Evolutionary conservation across 768 basidiomycete species (phyloP).

Genomic region (Tricholomella constricta): DNA sequence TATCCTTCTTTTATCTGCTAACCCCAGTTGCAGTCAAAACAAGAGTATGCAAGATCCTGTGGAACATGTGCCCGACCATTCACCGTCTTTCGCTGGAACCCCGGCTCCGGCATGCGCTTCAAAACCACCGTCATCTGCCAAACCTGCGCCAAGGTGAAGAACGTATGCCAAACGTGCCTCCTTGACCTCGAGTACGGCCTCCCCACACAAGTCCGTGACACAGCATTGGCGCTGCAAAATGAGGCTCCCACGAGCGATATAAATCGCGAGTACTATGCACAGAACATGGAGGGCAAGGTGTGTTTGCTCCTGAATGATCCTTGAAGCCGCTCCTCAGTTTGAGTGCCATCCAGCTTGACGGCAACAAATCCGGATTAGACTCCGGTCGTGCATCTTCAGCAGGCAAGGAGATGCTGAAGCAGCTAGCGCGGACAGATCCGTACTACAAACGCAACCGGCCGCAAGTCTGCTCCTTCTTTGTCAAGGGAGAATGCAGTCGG

Average conservation of each 20-base stretch:
- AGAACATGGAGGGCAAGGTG: slow-evolving; percentile 88
- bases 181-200: slow-evolving; percentile 95
- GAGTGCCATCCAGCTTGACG: slow-evolving; percentile 57
- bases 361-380: slow-evolving; percentile 65
- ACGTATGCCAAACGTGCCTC: slow-evolving; percentile 97
- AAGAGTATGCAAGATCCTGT: slow-evolving; percentile 94
- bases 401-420: slow-evolving; percentile 96
- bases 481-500: slow-evolving; percentile 92
- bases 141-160: slow-evolving; percentile 95
- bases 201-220: slow-evolving; percentile 96
- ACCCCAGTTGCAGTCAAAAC: slow-evolving; percentile 74
- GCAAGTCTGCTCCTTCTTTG: slow-evolving; percentile 93
- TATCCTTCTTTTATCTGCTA: slow-evolving; percentile 1
- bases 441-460: slow-evolving; percentile 97
- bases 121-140: slow-evolving; percentile 98
- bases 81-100: slow-evolving; percentile 98
- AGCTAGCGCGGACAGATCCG: slow-evolving; percentile 91
- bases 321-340: not conserved
- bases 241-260: slow-evolving; percentile 96
- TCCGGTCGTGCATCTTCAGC: slow-evolving; percentile 68
- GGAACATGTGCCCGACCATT: slow-evolving; percentile 97
- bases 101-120: slow-evolving; percentile 89
- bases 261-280: slow-evolving; percentile 93
- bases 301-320: slow-evolving; percentile 21
- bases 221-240: slow-evolving; percentile 81